Evolutionary conservation across 805 yeast genomes (phyloP).

Genomic region (Zygosaccharomyces bisporus): DNA sequence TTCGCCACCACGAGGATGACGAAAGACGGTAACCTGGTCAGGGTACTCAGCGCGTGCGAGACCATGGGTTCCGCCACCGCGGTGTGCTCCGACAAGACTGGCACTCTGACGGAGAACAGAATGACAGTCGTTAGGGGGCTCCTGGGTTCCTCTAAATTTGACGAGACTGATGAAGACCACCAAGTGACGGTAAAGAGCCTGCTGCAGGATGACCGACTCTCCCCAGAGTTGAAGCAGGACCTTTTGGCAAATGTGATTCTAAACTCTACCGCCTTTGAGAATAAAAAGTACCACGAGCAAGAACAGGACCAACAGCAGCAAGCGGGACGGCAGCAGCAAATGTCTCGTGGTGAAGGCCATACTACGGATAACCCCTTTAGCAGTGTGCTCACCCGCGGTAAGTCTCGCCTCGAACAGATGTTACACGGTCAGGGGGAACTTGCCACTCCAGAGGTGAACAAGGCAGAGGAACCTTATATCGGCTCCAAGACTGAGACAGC

Average conservation of each 20-base stretch:
- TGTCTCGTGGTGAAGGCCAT: conserved; percentile 10
- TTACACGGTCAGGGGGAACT: conserved; percentile 20
- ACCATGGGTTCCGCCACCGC: conserved; percentile 99
- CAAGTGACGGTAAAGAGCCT: conserved; percentile 9
- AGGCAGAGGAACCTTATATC: conserved; percentile 55
- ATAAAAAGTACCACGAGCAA: conserved; percentile 36
- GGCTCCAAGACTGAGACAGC: conserved; percentile 98
- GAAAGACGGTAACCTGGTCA: conserved; percentile 90
- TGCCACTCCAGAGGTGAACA: conserved; percentile 15
- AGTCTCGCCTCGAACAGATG: conserved; percentile 15
- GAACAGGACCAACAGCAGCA: no score
- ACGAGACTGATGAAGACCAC: conserved; percentile 40
- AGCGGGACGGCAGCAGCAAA: neutral
- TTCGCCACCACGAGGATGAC: conserved; percentile 99
- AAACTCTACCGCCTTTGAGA: conserved; percentile 90
- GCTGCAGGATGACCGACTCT: conserved; percentile 10
- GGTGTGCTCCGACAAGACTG: conserved; percentile 95
- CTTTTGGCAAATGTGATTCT: conserved; percentile 58
- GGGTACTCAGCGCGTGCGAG: conserved; percentile 90
- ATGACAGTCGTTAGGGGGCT: conserved; percentile 86
- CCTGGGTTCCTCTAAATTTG: conserved; percentile 56
- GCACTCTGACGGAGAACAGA: conserved; percentile 88
- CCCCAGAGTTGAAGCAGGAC: conserved; percentile 19
- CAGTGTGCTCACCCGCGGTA: conserved; percentile 6
- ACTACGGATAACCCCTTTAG: conserved; percentile 29